A percentile compares a stretch with the other conserved stretches of the same genome.
These are phyloP conservation scores for Scortechinia acanthostroma DNA, from an alignment of 2,329 filamentous ascomycete species.

Conservation along the genomic window DNA sequence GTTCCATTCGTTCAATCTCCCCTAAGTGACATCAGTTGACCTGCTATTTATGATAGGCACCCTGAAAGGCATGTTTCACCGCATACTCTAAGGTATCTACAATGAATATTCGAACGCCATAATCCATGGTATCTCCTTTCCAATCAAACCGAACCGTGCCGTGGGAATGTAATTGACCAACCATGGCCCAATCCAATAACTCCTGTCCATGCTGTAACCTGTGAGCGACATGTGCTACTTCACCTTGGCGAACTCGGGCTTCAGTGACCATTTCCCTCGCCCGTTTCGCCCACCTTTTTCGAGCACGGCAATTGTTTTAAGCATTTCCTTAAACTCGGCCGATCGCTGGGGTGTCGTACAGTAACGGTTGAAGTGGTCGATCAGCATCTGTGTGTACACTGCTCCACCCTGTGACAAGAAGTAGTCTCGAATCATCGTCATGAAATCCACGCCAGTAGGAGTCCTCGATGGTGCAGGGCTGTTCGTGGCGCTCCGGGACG, in stretches of 20 bases:
- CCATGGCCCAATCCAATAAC: too few species aligned
- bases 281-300: slow-evolving; percentile 32
- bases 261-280: slow-evolving; percentile 18
- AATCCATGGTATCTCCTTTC: too few species aligned
- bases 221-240: too few species aligned
- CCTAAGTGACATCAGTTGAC: too few species aligned
- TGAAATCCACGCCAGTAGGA: slow-evolving; percentile 53
- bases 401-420: slow-evolving; percentile 71
- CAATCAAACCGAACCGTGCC: too few species aligned
- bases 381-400: slow-evolving; percentile 75
- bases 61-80: too few species aligned
- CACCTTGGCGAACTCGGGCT: slow-evolving; percentile 15
- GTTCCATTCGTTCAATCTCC: too few species aligned
- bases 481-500: neutral
- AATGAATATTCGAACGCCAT: too few species aligned
- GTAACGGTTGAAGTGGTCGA: slow-evolving; percentile 81
- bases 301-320: slow-evolving; percentile 70
- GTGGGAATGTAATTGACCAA: too few species aligned
- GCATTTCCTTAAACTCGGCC: slow-evolving; percentile 73
- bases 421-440: slow-evolving; percentile 70
- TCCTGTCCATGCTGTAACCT: too few species aligned
- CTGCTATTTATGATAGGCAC: too few species aligned
- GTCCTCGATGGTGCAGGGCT: slow-evolving; percentile 11
- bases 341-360: slow-evolving; percentile 65
- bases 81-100: too few species aligned